Evolutionary conservation across 495 filamentous ascomycete species (phyloP), one percentile per base, ranked within the genome.

Genomic region (Chaetomium fimeti): DNA sequence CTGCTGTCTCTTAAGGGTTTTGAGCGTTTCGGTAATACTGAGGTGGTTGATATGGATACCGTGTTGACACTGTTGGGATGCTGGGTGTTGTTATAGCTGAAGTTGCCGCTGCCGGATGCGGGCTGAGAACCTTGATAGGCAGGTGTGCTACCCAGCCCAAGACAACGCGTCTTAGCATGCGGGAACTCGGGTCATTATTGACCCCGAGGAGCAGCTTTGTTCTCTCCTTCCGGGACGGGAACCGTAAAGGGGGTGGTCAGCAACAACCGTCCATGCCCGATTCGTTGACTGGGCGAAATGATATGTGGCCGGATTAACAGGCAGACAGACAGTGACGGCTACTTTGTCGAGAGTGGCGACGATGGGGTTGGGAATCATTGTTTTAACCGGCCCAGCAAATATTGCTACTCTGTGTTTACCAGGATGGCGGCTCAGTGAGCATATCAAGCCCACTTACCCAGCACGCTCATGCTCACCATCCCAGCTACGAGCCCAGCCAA

Each of bases 391-490:
- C 32, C 32, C 8, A 36, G 32, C 32, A 36, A 5, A 36, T 36
- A 36, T 36, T 36, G 8, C 32, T 36, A 36, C 32, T 36, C 29
- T 32, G 8, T 36, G 1, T 36, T 9, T 36, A 36, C 12, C n/a
- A n/a, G n/a, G n/a, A n/a, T n/a, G n/a, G n/a, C n/a, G n/a, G n/a
- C n/a, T 11, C 32, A 5, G 8, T 5, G 32, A 9, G 32, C 32
- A 36, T 36, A 28, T 73, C 55, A 72, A 48, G 74, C 72, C 71
- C 74, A 75, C 53, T 73, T 75, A 22, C 73, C 69, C 59, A 76
- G 59, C 29, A 75, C 61, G 53, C 72, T 75, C 74, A 75, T 74
- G 42, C 71, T 5, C 29, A 40, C 66, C 69, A 72, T 64, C 4
- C 72, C 72, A 1, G 42, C 48, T 18, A 73, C 59, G 25, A 72